phyloP scores from a whole-genome alignment of 805 yeast genomes.

The Kuraishia ogatae region DNA sequence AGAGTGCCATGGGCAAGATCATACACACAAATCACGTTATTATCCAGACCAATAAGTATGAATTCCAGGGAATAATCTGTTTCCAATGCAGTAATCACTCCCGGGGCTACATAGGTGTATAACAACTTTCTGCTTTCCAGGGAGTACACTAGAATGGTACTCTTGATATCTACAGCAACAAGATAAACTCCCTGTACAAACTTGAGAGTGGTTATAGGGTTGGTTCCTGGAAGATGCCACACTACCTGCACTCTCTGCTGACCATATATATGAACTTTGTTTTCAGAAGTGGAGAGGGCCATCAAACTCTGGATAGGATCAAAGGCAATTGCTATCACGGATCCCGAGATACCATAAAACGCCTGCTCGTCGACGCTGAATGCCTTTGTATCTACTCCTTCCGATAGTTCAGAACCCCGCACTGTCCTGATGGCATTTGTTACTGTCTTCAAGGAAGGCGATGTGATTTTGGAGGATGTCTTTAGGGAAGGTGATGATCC shows the following conservation, averaged over 20 bases:
- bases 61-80: constrained; percentile 87
- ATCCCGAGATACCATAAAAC: constrained; percentile 54
- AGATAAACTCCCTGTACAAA: constrained; percentile 79
- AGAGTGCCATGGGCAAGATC: constrained; percentile 73
- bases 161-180: constrained; percentile 57
- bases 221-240: constrained; percentile 41
- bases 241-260: constrained; percentile 71
- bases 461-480: not conserved
- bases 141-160: constrained; percentile 61
- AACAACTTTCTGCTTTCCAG: constrained; percentile 54
- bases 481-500: not conserved
- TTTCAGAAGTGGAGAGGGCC: constrained; percentile 68
- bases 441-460: constrained; percentile 1
- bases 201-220: constrained; percentile 43
- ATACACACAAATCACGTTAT: constrained; percentile 63
- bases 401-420: constrained; percentile 15
- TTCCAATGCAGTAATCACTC: constrained; percentile 58
- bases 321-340: constrained; percentile 58
- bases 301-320: constrained; percentile 85
- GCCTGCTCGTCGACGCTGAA: constrained; percentile 23
- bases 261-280: constrained; percentile 74
- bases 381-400: constrained; percentile 19
- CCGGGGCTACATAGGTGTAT: constrained; percentile 52
- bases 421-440: constrained; percentile 7
- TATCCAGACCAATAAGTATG: constrained; percentile 70